Evolutionary conservation across 2,329 filamentous ascomycete genomes (phyloP).

Genomic region (Sporothrix dimorphospora): DNA sequence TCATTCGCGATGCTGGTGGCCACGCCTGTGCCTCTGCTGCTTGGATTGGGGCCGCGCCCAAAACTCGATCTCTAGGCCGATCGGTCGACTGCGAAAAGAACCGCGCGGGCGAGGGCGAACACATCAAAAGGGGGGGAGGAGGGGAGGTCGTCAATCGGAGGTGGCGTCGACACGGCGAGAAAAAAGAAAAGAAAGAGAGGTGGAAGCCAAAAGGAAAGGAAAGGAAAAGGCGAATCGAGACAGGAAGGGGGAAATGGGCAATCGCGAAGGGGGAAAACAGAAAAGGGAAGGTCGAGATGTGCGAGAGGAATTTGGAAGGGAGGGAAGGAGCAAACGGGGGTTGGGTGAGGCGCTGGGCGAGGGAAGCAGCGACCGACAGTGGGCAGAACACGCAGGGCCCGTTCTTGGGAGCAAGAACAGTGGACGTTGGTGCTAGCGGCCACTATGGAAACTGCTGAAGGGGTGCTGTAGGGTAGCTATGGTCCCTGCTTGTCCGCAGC

Average conservation of each 20-base stretch:
- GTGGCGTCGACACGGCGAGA: background rate
- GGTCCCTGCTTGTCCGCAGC: conserved; percentile 7
- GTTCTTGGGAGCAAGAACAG: background rate
- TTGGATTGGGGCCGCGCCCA: conserved; percentile 33
- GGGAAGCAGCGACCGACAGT: conserved; percentile 12
- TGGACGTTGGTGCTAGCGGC: background rate
- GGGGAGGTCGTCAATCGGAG: conserved; percentile 12
- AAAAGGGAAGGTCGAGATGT: conserved; percentile 30
- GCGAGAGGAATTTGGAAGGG: conserved; percentile 30
- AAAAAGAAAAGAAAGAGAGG: conserved; percentile 25
- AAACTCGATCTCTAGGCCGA: conserved; percentile 33
- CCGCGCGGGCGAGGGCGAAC: conserved; percentile 31
- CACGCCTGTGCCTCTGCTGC: conserved; percentile 25
- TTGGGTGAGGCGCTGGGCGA: conserved; percentile 32
- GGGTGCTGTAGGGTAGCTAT: conserved; percentile 11
- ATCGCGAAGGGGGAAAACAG: conserved; percentile 15
- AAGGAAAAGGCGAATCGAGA: conserved; percentile 16
- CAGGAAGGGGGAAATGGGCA: conserved; percentile 20
- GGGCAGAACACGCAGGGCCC: background rate
- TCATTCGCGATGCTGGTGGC: conserved; percentile 23
- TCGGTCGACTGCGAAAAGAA: conserved; percentile 33
- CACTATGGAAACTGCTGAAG: background rate
- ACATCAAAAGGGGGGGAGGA: conserved; percentile 31
- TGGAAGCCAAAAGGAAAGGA: conserved; percentile 7
- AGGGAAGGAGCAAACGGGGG: conserved; percentile 36